These are phyloP conservation scores for Acacia crassicarpa DNA, from an alignment of 306 rosid species.

Conservation along the genomic window DNA sequence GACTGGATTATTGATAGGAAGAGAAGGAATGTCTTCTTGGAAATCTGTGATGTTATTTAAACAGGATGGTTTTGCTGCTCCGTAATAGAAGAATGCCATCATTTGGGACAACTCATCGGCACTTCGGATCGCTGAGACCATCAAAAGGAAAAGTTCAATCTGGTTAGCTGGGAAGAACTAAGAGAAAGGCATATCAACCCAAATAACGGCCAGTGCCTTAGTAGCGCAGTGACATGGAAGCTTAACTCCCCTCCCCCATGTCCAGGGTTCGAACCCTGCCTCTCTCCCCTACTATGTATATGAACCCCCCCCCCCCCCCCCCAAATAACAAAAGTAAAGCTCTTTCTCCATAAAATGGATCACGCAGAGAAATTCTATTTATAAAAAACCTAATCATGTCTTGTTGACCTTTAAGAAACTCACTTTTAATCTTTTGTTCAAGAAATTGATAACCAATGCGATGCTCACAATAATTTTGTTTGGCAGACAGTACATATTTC, in stretches of 20 bases:
- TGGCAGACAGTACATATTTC: background rate
- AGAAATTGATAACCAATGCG: background rate
- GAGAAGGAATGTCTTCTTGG: slow-evolving; percentile 68
- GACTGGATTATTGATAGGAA: slow-evolving; percentile 36
- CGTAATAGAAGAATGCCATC: slow-evolving; percentile 85
- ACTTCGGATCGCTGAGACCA: slow-evolving; percentile 56
- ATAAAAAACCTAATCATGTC: background rate
- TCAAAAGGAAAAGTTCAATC: slow-evolving; percentile 6
- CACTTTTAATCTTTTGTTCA: background rate
- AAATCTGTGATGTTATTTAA: slow-evolving; percentile 40
- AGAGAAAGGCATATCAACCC: background rate
- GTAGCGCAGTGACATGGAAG: no score
- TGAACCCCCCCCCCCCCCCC: no score
- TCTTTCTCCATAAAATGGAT: background rate
- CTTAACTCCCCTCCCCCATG: no score
- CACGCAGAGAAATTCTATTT: background rate
- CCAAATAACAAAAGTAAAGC: background rate
- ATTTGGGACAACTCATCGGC: slow-evolving; percentile 88
- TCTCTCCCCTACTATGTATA: no score
- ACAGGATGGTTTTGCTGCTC: slow-evolving; percentile 79
- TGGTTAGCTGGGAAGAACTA: slow-evolving; percentile 1
- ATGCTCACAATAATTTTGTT: background rate
- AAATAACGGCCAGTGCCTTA: no score
- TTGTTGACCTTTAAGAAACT: background rate
- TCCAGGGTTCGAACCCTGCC: no score